Evolutionary conservation across 2,329 filamentous ascomycete species (phyloP).

Genomic region (Pyricularia pennisetigena): DNA sequence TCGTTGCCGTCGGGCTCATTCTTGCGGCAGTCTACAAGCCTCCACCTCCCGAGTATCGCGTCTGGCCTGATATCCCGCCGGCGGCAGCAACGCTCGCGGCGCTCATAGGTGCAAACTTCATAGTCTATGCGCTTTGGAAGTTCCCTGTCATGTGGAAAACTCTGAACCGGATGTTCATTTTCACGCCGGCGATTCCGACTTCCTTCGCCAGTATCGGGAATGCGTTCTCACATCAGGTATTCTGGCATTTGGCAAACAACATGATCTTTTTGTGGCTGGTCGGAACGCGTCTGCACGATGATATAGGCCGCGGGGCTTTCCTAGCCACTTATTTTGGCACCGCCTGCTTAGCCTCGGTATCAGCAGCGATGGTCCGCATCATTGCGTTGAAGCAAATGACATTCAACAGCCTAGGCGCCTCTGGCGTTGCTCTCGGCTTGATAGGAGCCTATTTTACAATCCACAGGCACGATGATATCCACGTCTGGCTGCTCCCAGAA

Average conservation of each 20-base stretch:
- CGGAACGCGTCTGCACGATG: slow-evolving; percentile 58
- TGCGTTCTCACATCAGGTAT: slow-evolving; percentile 58
- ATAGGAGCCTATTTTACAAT: slow-evolving; percentile 52
- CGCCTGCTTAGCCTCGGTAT: slow-evolving; percentile 41
- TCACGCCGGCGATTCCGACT: slow-evolving; percentile 54
- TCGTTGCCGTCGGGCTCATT: slow-evolving; percentile 39
- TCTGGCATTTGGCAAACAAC: slow-evolving; percentile 54
- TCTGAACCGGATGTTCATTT: slow-evolving; percentile 59
- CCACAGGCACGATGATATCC: slow-evolving; percentile 45
- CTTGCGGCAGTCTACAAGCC: slow-evolving; percentile 35
- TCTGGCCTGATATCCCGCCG: slow-evolving; percentile 52
- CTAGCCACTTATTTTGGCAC: slow-evolving; percentile 56
- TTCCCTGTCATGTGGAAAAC: slow-evolving; percentile 54
- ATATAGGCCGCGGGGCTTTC: slow-evolving; percentile 59
- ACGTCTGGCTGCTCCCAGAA: slow-evolving; percentile 44
- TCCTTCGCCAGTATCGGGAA: slow-evolving; percentile 52
- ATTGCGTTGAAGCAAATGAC: neutral
- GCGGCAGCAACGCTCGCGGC: slow-evolving; percentile 53
- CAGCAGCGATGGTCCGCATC: slow-evolving; percentile 29
- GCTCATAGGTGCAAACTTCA: slow-evolving; percentile 50
- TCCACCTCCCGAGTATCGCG: slow-evolving; percentile 31
- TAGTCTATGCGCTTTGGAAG: slow-evolving; percentile 50
- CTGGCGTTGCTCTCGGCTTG: slow-evolving; percentile 53
- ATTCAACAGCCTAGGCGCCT: slow-evolving; percentile 48
- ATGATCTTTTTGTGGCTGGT: slow-evolving; percentile 57